Conservation (phyloP, 2,329 filamentous ascomycete genomes). For the Apiospora koreana region DNA sequence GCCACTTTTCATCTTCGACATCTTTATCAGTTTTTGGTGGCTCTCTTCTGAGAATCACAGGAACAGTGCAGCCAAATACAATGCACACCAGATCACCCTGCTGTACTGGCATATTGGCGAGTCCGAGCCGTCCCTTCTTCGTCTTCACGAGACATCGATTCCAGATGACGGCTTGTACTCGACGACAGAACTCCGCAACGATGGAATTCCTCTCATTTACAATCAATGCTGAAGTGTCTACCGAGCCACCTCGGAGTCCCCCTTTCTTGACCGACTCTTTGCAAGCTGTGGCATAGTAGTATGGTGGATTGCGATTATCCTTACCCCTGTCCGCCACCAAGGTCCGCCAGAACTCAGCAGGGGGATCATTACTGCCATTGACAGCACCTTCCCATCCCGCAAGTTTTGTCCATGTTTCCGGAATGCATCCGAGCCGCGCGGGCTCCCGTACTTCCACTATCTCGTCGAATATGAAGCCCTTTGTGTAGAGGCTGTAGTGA, state of each 20-base stretch:
- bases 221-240: conserved; percentile 16
- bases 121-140: not conserved
- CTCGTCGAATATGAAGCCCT: conserved; percentile 32
- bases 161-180: conserved; percentile 28
- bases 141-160: conserved; percentile 15
- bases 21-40: fast-evolving
- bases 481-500: conserved; percentile 33
- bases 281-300: conserved; percentile 28
- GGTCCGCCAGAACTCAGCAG: conserved; percentile 28
- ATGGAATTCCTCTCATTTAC: conserved; percentile 29
- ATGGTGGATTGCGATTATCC: conserved; percentile 25
- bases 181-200: conserved; percentile 25
- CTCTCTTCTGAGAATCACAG: not conserved
- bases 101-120: not conserved
- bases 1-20: not conserved
- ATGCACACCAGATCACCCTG: not conserved
- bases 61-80: not conserved
- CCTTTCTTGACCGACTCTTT: conserved; percentile 26
- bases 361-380: conserved; percentile 17
- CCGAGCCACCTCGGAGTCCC: conserved; percentile 22
- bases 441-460: conserved; percentile 19
- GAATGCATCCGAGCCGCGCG: conserved; percentile 19
- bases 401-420: not conserved
- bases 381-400: not conserved
- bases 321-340: conserved; percentile 27